These are phyloP conservation scores for Neonectria coccinea DNA, from an alignment of 2,329 filamentous ascomycete species.

Conservation along the genomic window DNA sequence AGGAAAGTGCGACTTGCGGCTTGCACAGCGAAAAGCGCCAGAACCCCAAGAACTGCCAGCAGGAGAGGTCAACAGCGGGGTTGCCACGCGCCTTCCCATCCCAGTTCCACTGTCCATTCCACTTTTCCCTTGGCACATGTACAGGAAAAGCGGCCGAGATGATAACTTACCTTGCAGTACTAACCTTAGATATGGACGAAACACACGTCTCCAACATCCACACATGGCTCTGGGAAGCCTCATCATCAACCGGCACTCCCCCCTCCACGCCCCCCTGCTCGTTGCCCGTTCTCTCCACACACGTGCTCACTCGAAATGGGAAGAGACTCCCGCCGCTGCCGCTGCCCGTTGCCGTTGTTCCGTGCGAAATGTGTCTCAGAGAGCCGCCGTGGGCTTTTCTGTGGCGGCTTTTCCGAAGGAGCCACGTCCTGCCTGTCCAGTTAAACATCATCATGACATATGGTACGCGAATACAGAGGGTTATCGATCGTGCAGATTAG, in stretches of 20 bases:
- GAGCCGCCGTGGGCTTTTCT: neutral
- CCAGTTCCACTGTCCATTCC: slow-evolving; percentile 24
- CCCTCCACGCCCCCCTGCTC: neutral
- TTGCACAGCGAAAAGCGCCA: neutral
- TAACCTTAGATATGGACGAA: too few relatives aligned
- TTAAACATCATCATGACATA: slow-evolving; percentile 5
- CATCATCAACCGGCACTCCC: neutral
- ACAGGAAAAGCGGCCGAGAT: slow-evolving; percentile 5
- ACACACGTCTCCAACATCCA: neutral
- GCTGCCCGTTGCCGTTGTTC: slow-evolving; percentile 2
- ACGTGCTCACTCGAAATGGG: slow-evolving; percentile 1
- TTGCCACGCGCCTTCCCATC: slow-evolving; percentile 25
- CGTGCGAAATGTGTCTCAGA: neutral
- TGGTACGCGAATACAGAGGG: slow-evolving; percentile 9
- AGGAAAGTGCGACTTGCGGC: slow-evolving; percentile 6
- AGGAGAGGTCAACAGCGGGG: slow-evolving; percentile 19
- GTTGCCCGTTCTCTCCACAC: neutral
- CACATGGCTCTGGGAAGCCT: slow-evolving; percentile 7
- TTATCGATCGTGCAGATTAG: slow-evolving; percentile 46
- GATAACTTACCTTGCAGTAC: too few relatives aligned
- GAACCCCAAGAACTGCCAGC: neutral
- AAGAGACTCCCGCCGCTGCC: slow-evolving; percentile 5
- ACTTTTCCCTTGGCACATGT: slow-evolving; percentile 24
- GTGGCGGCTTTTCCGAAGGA: slow-evolving; percentile 6
- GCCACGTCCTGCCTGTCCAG: slow-evolving; percentile 5